Evolutionary conservation across 495 filamentous ascomycete species (phyloP), one percentile per base, ranked within the genome.

Genomic region (Aspergillus heteromorphus): DNA sequence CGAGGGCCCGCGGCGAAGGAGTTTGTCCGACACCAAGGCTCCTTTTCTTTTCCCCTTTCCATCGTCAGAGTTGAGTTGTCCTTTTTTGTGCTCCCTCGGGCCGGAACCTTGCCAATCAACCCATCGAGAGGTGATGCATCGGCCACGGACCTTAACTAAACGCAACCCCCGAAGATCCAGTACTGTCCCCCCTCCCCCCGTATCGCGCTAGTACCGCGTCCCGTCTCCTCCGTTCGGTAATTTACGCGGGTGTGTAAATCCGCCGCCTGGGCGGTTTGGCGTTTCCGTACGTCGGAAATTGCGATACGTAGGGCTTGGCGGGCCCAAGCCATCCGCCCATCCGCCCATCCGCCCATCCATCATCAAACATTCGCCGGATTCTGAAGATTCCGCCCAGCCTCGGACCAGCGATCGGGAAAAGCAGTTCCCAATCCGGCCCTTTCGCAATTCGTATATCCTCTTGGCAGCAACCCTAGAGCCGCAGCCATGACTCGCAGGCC

Each of bases 81-180:
- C 16, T 52, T 56, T 56, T 29, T 45, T 18, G 49, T 50, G 38
- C 42, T 56, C 48, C 49, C 18, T 25, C 36, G 43, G 53, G 19
- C 53, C 48, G 53, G 43, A 56, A 60, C 49, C 30, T 31, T 52
- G 25, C 50, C 53, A 53, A 56, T 56, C 49, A 43, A 17, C 16
- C 43, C 43, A 47, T 23, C 43, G 16, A 45, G 41, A 20, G 8
- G 7, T 17, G 13, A 20, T 17, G 4, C 17, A 10, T 9, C 17
- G 9, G 20, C 17, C 17, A 43, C 17, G 43, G 43, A 47, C 43
- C n/a, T n/a, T n/a, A n/a, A 29, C 43, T 47, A 47, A 47, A 21
- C 43, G 23, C 25, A 27, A 23, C 43, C 29, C 27, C 43, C 43
- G 43, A 47, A 47, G 43, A 47, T 47, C 43, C 21, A 16, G 43